Percentiles rank a stretch among this genome's conserved stretches.
Conservation (phyloP, 352 stramenopile species). For the Phytophthora constricta region DNA sequence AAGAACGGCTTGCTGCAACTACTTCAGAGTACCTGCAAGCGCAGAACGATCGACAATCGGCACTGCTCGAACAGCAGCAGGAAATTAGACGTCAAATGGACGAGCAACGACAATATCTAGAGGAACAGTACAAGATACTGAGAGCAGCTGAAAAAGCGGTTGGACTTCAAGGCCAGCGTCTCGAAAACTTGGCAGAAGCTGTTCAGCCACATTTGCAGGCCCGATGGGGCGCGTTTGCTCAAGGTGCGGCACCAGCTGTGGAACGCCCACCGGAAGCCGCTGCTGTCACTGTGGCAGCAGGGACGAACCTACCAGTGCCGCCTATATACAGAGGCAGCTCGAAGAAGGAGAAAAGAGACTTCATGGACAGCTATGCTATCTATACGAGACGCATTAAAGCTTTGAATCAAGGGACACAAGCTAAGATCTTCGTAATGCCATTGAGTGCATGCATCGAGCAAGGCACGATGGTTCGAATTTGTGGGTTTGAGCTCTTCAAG, state of each 20-base stretch:
- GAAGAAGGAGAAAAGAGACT: not conserved
- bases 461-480: conserved; percentile 1
- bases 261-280: not conserved
- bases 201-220: conserved; percentile 10
- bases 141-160: not conserved
- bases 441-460: conserved; percentile 10
- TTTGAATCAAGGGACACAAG: not conserved
- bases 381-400: not conserved
- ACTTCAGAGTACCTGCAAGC: no score
- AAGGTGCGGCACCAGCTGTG: not conserved
- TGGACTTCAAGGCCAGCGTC: not conserved
- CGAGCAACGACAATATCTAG: not conserved
- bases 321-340: not conserved
- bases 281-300: not conserved
- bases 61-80: no score
- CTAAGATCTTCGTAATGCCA: not conserved
- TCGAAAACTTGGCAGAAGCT: conserved; percentile 1
- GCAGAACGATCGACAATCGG: no score
- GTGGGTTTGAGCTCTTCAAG: conserved; percentile 14
- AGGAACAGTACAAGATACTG: conserved; percentile 30
- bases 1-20: no score
- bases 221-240: conserved; percentile 6
- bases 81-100: not conserved
- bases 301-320: not conserved
- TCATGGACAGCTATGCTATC: conserved; percentile 1